phyloP scores from a whole-genome alignment of 2,329 filamentous ascomycete species.

The Aspergillus brunneoviolaceus region DNA sequence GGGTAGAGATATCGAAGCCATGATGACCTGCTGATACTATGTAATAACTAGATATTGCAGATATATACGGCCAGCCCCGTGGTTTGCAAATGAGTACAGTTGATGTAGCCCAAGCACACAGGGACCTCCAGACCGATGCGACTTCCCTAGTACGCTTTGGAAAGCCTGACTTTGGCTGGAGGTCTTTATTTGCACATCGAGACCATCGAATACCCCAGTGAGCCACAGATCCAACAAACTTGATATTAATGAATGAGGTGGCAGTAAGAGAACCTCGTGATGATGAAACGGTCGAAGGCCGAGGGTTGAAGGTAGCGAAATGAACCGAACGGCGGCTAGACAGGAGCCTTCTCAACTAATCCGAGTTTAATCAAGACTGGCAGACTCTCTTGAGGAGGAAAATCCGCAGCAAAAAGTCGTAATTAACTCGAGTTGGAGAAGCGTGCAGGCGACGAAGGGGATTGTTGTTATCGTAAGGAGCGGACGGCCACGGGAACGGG shows the following conservation, averaged over 20 bases:
- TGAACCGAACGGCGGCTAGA: constrained; percentile 1
- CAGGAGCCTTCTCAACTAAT: background rate
- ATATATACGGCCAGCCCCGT: constrained; percentile 11
- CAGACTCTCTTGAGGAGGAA: background rate
- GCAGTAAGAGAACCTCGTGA: constrained; percentile 1
- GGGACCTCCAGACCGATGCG: constrained; percentile 30
- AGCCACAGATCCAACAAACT: constrained; percentile 5
- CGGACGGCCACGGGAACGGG: constrained; percentile 39
- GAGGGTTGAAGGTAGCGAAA: constrained; percentile 5
- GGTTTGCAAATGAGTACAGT: constrained; percentile 9
- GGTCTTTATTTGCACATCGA: constrained; percentile 24
- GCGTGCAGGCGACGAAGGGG: constrained; percentile 11
- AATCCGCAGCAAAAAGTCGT: constrained; percentile 5
- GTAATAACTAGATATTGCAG: constrained; percentile 5
- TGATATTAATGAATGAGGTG: constrained; percentile 1
- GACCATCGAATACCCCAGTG: constrained; percentile 21
- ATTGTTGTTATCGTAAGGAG: constrained; percentile 30
- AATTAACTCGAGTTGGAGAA: constrained; percentile 8
- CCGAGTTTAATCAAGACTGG: background rate
- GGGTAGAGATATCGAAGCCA: constrained; percentile 41
- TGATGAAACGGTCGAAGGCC: background rate
- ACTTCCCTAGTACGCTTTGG: constrained; percentile 24
- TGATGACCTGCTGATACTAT: constrained; percentile 16
- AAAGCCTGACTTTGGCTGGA: constrained; percentile 30
- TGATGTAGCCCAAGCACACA: constrained; percentile 22